Conservation (phyloP, 1,284 basidiomycete species). For the Cystobasidiaceae sp. region DNA sequence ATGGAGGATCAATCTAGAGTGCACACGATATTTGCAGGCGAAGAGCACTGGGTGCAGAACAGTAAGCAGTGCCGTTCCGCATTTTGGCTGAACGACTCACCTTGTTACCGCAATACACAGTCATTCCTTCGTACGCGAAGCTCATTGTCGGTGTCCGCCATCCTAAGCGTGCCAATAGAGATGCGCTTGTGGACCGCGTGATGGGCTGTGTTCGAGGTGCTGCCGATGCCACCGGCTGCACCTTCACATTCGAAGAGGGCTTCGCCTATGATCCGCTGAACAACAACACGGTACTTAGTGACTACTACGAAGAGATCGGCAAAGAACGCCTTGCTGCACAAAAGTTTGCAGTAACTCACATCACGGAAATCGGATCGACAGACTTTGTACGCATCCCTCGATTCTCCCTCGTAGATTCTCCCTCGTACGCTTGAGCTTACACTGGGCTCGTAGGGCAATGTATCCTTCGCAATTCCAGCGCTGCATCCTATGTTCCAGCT, state of each 20-base stretch:
- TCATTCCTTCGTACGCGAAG: background rate
- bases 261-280: background rate
- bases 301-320: slow-evolving; percentile 37
- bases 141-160: slow-evolving; percentile 35
- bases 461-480: slow-evolving; percentile 46
- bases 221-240: slow-evolving; percentile 63
- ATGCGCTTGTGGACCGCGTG: slow-evolving; percentile 38
- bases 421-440: too few species aligned
- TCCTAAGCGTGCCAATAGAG: slow-evolving; percentile 39
- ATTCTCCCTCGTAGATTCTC: too few species aligned
- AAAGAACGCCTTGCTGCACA: slow-evolving; percentile 36
- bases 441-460: slow-evolving; percentile 34
- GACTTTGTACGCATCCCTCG: slow-evolving; percentile 42
- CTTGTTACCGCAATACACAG: background rate
- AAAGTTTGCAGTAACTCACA: slow-evolving; percentile 32
- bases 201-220: slow-evolving; percentile 53
- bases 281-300: slow-evolving; percentile 32
- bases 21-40: background rate
- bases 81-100: too few species aligned
- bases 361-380: slow-evolving; percentile 36
- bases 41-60: background rate
- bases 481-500: slow-evolving; percentile 46
- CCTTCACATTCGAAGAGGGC: slow-evolving; percentile 46
- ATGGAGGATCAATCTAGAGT: slow-evolving; percentile 47
- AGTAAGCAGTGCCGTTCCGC: too few species aligned